Evolutionary conservation across 768 basidiomycete species (phyloP).

Genomic region (Coprinellus micaceus): DNA sequence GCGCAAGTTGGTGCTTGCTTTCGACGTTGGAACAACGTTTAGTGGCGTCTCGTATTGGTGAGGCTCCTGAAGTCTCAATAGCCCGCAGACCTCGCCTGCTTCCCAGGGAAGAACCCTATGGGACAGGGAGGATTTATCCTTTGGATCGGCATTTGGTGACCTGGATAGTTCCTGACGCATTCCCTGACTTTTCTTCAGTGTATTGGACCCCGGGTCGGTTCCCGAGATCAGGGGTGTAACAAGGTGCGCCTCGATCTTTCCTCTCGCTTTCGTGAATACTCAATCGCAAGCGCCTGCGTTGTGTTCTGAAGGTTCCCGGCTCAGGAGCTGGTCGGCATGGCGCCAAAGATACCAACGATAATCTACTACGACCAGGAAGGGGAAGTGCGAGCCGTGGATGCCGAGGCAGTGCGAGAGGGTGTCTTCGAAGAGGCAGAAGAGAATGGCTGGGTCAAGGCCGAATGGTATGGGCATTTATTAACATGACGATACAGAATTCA

Average conservation of each 20-base stretch:
- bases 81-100: too few species aligned
- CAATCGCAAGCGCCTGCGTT: neutral
- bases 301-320: constrained; percentile 40
- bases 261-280: too few species aligned
- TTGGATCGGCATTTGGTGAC: neutral
- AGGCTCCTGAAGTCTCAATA: too few species aligned
- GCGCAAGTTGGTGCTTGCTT: constrained; percentile 36
- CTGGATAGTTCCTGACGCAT: too few species aligned
- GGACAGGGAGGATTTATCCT: too few species aligned
- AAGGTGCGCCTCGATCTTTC: too few species aligned
- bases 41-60: constrained; percentile 39
- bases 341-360: constrained; percentile 45
- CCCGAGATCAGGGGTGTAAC: constrained; percentile 21
- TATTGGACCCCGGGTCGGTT: constrained; percentile 37
- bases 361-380: constrained; percentile 42
- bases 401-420: constrained; percentile 38
- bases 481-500: too few species aligned
- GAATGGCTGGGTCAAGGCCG: constrained; percentile 41
- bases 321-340: constrained; percentile 36
- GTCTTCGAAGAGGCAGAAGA: constrained; percentile 37
- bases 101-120: too few species aligned
- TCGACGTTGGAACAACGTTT: constrained; percentile 40
- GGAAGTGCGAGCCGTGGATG: constrained; percentile 35
- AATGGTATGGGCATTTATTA: constrained; percentile 34
- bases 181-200: constrained; percentile 17